Evolutionary conservation across 345 rosid genomes (phyloP).

Genomic region (Durio zibethinus): DNA sequence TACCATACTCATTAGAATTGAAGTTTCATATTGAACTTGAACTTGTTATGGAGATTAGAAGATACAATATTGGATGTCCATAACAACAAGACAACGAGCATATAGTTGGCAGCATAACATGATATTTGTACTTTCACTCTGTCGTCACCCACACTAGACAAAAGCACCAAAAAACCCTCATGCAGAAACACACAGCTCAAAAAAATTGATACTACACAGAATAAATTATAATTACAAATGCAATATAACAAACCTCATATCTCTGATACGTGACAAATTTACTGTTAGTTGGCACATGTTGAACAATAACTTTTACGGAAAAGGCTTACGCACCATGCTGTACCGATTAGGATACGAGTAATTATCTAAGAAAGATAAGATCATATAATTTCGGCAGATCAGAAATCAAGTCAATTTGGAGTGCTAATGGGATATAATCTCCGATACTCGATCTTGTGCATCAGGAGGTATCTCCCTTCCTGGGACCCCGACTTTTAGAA

Average conservation of each 20-base stretch:
- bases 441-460: constrained; percentile 64
- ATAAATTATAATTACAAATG: constrained; percentile 10
- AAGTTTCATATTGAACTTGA: background rate
- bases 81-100: background rate
- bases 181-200: background rate
- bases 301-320: constrained; percentile 1
- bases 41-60: background rate
- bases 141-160: background rate
- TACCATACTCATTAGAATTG: background rate
- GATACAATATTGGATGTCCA: too few relatives aligned
- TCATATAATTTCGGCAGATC: background rate
- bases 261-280: background rate
- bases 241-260: background rate
- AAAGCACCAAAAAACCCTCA: background rate
- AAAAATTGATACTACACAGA: constrained; percentile 24
- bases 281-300: background rate
- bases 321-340: background rate
- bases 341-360: background rate
- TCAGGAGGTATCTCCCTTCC: constrained; percentile 87
- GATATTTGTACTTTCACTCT: background rate
- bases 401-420: background rate
- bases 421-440: constrained; percentile 52
- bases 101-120: background rate
- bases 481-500: constrained; percentile 71
- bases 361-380: background rate